phyloP scores from a whole-genome alignment of 2,329 filamentous ascomycete genomes.

The Periglandula ipomoeae region DNA sequence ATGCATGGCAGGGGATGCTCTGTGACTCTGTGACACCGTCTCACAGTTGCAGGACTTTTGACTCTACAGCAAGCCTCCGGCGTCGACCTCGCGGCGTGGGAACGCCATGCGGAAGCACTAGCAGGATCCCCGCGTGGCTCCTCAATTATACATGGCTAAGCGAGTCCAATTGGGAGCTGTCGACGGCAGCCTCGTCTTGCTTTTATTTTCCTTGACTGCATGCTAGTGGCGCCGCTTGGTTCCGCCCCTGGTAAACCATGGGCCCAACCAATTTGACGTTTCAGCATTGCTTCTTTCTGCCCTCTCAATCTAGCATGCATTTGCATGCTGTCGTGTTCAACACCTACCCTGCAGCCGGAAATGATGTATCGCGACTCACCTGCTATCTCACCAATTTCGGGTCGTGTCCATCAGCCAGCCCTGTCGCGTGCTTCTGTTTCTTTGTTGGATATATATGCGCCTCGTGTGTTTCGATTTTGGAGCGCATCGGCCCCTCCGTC shows the following conservation, averaged over 20 bases:
- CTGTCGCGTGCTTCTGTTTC: no score
- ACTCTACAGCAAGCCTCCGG: neutral
- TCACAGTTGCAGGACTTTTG: neutral
- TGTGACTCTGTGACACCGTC: neutral
- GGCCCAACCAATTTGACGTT: neutral
- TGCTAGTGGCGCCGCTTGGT: constrained; percentile 4
- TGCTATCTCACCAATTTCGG: no score
- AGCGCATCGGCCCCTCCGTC: no score
- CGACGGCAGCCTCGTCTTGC: constrained; percentile 1
- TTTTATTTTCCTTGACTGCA: constrained; percentile 3
- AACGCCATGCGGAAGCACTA: constrained; percentile 5
- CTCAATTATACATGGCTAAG: constrained; percentile 7
- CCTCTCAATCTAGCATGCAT: no score
- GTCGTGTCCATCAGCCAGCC: no score
- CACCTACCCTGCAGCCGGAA: neutral
- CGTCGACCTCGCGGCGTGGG: neutral
- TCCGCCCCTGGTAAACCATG: constrained; percentile 3
- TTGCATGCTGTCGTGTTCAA: neutral
- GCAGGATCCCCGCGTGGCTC: constrained; percentile 7
- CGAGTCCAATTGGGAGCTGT: constrained; percentile 4
- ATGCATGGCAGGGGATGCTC: neutral
- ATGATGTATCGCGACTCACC: neutral
- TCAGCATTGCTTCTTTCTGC: neutral
- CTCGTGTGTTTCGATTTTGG: no score
- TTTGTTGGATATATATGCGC: no score